Base-by-base conservation (phyloP, 2,329 filamentous ascomycete genomes). In the Aspergillus fumigatiaffinis region DNA sequence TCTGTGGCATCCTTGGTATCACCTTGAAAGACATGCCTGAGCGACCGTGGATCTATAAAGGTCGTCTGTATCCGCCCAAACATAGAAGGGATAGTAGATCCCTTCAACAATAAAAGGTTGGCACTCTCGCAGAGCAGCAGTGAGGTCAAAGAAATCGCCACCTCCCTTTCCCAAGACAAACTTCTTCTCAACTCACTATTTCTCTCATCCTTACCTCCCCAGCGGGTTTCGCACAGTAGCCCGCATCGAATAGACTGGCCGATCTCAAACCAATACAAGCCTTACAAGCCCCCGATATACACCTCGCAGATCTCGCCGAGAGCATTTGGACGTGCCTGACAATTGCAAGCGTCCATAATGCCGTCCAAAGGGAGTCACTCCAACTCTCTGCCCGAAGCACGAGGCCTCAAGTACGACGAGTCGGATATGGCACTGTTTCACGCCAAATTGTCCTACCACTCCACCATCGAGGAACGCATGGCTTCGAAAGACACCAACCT, bases 351-450 rank as follows among this genome's bases (percentile, higher is more conserved):
- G 32, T 54, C 10, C 21, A 17, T 44, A 20, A 71, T 72, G 69
- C 60, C 68, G 9, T 58, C 63, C 8, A 71, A 66, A 52, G 51
- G 51, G 32, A 51, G 56, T 44, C 64, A 66, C 26, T 60, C 57
- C 17, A 38, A 48, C 29, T 54, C 65, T 29, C 60, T 73, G 23
- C 71, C 70, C n/a, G 71, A 73, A 60, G 68, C 64, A 29, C 62
- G 67, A 38, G 71, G 71, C 14, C 58, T 73, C 44, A 68, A 63
- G 51, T 74, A 74, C 60, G 71, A 73, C 54, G 70, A 74, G 62
- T 71, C 68, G 50, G 71, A 74, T 47, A 73, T 74, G 71, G 69
- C 69, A 1, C 67, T 72, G 41, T 74, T 74, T 53, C 68, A 67
- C 42, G 71, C 71, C 46, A 72, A 73, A 54, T 56, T 74, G 20